Base-by-base conservation (phyloP, 345 rosid species). In the Heritiera fomes region DNA sequence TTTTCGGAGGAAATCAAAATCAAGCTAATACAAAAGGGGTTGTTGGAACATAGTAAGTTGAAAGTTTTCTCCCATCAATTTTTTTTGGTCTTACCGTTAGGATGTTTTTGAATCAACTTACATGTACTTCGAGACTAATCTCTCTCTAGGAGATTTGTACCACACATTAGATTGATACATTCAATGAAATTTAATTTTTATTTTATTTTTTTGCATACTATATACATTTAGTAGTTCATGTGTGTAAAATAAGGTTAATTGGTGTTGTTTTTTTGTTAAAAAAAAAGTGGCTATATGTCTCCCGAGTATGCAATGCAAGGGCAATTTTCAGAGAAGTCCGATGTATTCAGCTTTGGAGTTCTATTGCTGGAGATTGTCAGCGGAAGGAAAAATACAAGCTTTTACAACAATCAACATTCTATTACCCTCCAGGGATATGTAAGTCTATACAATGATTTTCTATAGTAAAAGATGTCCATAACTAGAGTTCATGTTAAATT, bases 301-400 rank as follows among this genome's bases (percentile, higher is more conserved):
- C 88, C 86, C 0, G 89, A 85, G 73, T 86, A 81, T 59, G 86
- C 87, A 75, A 49, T 84, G 82, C 79, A 80, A 79, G 90, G 90
- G 5, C 34, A 61, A 3, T 87, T 87, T 69, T 87, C 86, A 0
- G 87, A 83, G 79, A 87, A 86, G 72, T 88, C 89, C 0, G 87
- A 85, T 61, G 86, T 88, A 4, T 87, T 80, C 66, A 85, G 89
- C 46, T 88, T 87, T 14, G 88, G 91, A 18, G 86, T 85, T 46
- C 75, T 85, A 32, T 43, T 87, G 11, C 28, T 87, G 38, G 87
- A 85, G 82, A 87, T 84, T 45, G 72, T 83, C 8, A 80, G 86
- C 28, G 84, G 90, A 5, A 85, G 83, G 60, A 84, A 56, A 62
- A 82, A 83, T 79, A 43, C 80, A 18, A 73, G 79, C 52, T 88